Base-by-base conservation (phyloP, 305 asterid genomes). In the Plantago lanceolata region DNA sequence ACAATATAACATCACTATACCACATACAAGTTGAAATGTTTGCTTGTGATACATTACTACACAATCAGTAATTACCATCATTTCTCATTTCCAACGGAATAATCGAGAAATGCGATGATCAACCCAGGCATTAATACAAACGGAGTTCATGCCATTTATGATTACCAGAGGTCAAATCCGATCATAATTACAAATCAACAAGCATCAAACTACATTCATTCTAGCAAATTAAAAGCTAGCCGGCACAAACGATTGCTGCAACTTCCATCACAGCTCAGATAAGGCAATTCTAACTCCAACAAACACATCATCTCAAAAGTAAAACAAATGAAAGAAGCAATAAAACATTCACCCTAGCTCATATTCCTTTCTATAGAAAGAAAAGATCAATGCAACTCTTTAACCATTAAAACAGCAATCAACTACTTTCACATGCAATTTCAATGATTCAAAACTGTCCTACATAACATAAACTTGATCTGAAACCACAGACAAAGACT, bases 111-210 rank as follows among this genome's bases (percentile, higher is more conserved):
- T 5, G 11, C 1, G 13, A 37, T 45, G 52, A 35, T 35, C 60
- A 29, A 19, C 20, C 61, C 40, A 19, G 56, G 29, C 57, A 64
- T 50, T 40, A 28, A 43, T 63, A 54, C 57, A 3, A 20, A 19
- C 49, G 67, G 45, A 45, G 57, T 54, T 64, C 59, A 19, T 29
- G 20, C 12, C 68, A 26, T 45, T 60, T 31, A 48, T 26, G 58
- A 37, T 29, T 8, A 43, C 33, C 72, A 61, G 12, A 21, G 21
- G 61, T 12, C 19, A 59, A 1, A 35, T 52, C 16, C 58, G 18
- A n/a, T 19, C 19, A 57, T 14, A 48, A 33, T 0, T 20, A 26
- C 54, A 65, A 58, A 53, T 20, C 61, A 52, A 35, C 14, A 68
- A 13, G 50, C 35, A 58, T 47, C 29, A 35, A 63, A 48, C 29